Evolutionary conservation across 768 basidiomycete species (phyloP).

Genomic region (Clitopilus passeckerianus): DNA sequence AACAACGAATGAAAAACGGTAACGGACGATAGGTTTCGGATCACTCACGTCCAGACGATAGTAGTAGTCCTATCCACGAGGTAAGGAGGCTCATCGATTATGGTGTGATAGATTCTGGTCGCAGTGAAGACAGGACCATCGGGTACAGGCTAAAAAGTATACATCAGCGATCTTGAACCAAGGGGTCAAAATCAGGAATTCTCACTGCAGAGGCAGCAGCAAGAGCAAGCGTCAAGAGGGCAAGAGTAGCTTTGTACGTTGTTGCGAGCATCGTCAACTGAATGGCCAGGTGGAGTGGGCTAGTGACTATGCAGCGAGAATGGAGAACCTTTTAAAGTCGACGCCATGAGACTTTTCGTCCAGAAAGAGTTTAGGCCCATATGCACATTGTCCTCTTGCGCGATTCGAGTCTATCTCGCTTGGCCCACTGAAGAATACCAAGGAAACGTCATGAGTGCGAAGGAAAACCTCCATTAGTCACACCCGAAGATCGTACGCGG

Average conservation of each 20-base stretch:
- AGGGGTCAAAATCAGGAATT: no score
- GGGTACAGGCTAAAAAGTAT: neutral
- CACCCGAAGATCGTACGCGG: neutral
- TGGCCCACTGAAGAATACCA: neutral
- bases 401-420: neutral
- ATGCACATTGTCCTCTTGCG: neutral
- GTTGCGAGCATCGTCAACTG: neutral
- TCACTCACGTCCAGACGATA: slow-evolving; percentile 26
- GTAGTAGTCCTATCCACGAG: slow-evolving; percentile 22
- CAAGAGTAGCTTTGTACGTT: neutral
- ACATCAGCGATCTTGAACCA: no score
- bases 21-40: neutral
- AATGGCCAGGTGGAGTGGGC: neutral
- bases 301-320: neutral
- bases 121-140: slow-evolving; percentile 17
- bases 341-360: neutral
- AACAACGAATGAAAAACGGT: neutral
- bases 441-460: neutral
- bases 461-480: neutral
- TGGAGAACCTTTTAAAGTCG: neutral
- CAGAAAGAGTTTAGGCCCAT: neutral
- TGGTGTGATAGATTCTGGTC: slow-evolving; percentile 17
- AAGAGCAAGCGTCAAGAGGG: neutral
- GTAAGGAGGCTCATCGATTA: slow-evolving; percentile 21
- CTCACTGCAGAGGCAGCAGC: neutral